Percentiles rank a stretch among this genome's conserved stretches.
Evolutionary conservation across 305 asterid genomes (phyloP).

Genomic region (Fraxinus floribunda): DNA sequence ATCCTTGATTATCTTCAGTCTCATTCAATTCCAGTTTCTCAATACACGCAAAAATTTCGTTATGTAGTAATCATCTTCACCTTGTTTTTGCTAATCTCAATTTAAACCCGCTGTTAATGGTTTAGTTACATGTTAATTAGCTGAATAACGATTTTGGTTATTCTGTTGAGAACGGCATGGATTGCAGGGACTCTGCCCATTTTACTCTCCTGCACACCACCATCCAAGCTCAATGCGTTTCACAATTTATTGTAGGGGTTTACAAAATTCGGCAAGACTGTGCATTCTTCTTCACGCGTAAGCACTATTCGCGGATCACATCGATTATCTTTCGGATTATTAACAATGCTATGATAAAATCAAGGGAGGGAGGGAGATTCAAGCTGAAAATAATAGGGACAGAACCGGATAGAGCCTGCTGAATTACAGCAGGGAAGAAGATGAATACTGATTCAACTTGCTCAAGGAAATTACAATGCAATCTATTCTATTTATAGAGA

Average conservation of each 20-base stretch:
- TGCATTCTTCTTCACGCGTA: conserved; percentile 56
- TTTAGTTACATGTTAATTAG: background rate
- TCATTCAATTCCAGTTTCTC: background rate
- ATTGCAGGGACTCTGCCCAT: conserved; percentile 52
- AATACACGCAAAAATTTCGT: background rate
- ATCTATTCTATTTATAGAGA: too few relatives aligned
- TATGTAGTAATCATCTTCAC: background rate
- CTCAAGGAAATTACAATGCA: too few relatives aligned
- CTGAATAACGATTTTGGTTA: conserved; percentile 28
- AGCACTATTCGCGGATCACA: conserved; percentile 19
- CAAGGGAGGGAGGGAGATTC: too few relatives aligned
- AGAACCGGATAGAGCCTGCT: too few relatives aligned
- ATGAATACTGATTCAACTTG: too few relatives aligned
- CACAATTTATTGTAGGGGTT: conserved; percentile 41
- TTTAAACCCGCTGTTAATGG: background rate
- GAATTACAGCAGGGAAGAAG: too few relatives aligned
- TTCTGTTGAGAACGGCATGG: conserved; percentile 59
- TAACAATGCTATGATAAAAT: too few relatives aligned
- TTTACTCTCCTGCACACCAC: conserved; percentile 47
- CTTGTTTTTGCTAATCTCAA: background rate
- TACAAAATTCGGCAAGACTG: conserved; percentile 64
- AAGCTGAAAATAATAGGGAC: too few relatives aligned
- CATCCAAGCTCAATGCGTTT: conserved; percentile 31
- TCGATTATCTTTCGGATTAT: background rate
- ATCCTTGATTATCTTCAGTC: background rate